Base-by-base conservation (phyloP, 2,329 filamentous ascomycete genomes). In the Trichothecium roseum region DNA sequence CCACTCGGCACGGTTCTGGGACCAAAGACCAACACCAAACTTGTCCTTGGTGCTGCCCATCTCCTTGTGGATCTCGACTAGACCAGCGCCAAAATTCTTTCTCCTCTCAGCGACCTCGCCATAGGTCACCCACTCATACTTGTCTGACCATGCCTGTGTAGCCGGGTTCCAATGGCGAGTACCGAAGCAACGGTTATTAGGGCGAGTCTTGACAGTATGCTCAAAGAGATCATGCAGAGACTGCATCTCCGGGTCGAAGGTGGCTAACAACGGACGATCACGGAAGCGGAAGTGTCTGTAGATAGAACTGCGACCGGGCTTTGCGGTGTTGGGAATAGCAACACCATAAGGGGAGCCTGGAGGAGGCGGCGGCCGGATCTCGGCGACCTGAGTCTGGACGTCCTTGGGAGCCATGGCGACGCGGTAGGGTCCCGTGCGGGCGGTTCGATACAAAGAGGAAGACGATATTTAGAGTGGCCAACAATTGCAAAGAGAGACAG, bases 181-280 rank as follows among this genome's bases (percentile, higher is more conserved):
- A 38, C 91, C 91, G 40, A 96, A 66, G 59, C 84, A 94, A 47
- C 69, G 78, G 48, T 72, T 73, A 50, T 76, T 81, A 32, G 83
- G 74, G 37, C 67, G 66, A 50, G 68, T 71, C 45, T 69, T 72
- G 38, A 70, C 77, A 45, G 78, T 63, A 18, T 68, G 60, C 55
- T 94, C 84, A 53, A 94, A 93, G 36, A 83, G 66, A 42, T 94
- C 85, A 64, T 94, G 82, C 18, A 78, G 69, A 12, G 86, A 93
- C 42, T 67, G 69, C 35, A 81, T 62, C 34, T 74, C 59, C 14
- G 86, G 82, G 52, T 91, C 81, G 44, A 84, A 64, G 5, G 81
- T 81, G 50, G 74, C 69, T 29, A 94, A 61, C 38, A 93, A 67
- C 30, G 74, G 72, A 40, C 74, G 74, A 59, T 94, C 79, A 39